These are phyloP conservation scores for Yueomyces sp. DNA, from an alignment of 805 yeast genomes.

Conservation along the genomic window DNA sequence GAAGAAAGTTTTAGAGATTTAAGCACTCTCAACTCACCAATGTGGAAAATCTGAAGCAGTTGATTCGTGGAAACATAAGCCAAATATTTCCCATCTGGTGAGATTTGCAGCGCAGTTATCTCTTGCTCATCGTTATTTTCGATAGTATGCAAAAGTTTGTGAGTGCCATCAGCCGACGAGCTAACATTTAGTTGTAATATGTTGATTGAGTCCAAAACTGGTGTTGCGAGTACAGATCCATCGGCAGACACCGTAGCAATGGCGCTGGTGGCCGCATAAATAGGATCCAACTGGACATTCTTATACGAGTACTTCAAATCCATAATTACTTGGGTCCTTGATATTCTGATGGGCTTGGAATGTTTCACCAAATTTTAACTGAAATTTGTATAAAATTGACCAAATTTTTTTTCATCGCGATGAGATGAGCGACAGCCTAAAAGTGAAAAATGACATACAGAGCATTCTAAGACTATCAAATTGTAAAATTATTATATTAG, in stretches of 20 bases:
- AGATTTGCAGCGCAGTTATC: constrained; percentile 58
- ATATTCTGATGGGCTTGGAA: neutral
- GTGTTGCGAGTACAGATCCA: constrained; percentile 59
- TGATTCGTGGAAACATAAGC: constrained; percentile 77
- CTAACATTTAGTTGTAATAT: constrained; percentile 38
- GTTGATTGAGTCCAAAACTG: constrained; percentile 64
- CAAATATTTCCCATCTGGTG: constrained; percentile 61
- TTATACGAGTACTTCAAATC: constrained; percentile 24
- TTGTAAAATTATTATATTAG: too few species aligned
- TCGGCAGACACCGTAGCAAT: constrained; percentile 54
- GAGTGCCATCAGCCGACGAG: too few species aligned
- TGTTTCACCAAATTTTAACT: neutral
- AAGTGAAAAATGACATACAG: too few species aligned
- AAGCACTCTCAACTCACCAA: constrained; percentile 25
- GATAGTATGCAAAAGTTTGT: constrained; percentile 33
- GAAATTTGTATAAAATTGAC: too few species aligned
- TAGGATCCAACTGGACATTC: constrained; percentile 49
- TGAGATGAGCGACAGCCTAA: neutral
- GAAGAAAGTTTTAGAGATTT: constrained; percentile 53
- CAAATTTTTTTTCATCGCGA: neutral
- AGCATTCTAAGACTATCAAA: too few species aligned
- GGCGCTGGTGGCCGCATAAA: constrained; percentile 71
- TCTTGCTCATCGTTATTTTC: constrained; percentile 76
- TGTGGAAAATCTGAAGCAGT: constrained; percentile 51
- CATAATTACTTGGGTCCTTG: constrained; percentile 5